Evolutionary conservation across 2,329 filamentous ascomycete species (phyloP).

Genomic region (Aspergillus uvarum): DNA sequence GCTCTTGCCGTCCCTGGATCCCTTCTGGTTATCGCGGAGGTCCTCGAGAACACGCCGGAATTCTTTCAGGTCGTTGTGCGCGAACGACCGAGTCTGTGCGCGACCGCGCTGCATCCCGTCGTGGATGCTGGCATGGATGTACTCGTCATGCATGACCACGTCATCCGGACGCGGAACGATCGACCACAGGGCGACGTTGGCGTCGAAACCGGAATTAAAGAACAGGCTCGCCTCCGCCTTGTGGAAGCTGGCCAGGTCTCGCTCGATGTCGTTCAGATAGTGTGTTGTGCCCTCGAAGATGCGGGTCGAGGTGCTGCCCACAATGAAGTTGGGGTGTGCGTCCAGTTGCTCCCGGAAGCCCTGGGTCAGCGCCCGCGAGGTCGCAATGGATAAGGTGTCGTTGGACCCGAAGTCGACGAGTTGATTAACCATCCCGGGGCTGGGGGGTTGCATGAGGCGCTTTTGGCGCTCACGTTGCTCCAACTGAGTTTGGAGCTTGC

Average conservation of each 20-base stretch:
- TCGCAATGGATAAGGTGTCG: background rate
- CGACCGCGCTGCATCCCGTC: constrained; percentile 60
- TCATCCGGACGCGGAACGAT: constrained; percentile 55
- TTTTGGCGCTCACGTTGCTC: background rate
- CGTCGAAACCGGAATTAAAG: constrained; percentile 45
- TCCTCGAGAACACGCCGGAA: constrained; percentile 30
- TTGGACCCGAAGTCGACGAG: background rate
- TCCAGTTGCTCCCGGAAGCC: background rate
- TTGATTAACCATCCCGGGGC: background rate
- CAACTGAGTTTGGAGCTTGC: background rate
- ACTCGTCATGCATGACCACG: constrained; percentile 62
- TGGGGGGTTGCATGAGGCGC: background rate
- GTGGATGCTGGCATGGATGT: constrained; percentile 68
- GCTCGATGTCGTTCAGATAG: background rate
- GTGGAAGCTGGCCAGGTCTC: constrained; percentile 32
- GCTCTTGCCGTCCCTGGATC: background rate
- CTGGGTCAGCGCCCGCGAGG: background rate
- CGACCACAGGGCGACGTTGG: constrained; percentile 51
- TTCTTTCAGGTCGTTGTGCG: constrained; percentile 44
- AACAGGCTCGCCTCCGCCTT: constrained; percentile 52
- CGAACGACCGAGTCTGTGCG: constrained; percentile 27
- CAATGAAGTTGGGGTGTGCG: background rate
- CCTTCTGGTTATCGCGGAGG: constrained; percentile 16
- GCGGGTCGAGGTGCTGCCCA: background rate
- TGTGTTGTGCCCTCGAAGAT: background rate